These are phyloP conservation scores for Aspergillus fischeri DNA, from an alignment of 2,329 filamentous ascomycete species.

Conservation along the genomic window DNA sequence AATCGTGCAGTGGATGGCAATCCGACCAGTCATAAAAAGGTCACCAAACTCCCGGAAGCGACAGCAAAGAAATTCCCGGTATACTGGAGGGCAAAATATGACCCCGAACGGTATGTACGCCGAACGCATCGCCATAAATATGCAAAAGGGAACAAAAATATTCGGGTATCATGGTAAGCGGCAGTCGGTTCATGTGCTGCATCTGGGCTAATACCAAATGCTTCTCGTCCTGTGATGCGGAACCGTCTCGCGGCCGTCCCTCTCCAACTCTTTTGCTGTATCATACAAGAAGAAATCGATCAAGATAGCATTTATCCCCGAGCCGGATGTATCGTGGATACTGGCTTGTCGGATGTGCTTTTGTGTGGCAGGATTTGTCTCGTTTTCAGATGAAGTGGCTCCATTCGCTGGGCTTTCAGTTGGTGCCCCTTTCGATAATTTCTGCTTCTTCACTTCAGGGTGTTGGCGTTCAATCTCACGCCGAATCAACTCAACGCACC, in stretches of 20 bases:
- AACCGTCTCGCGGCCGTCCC: slow-evolving; percentile 50
- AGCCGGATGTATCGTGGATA: slow-evolving; percentile 4
- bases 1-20: neutral
- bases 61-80: neutral
- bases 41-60: neutral
- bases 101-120: neutral
- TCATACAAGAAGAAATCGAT: slow-evolving; percentile 99
- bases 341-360: slow-evolving; percentile 16
- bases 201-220: slow-evolving; percentile 72
- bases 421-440: neutral
- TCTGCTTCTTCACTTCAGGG: slow-evolving; percentile 55
- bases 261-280: slow-evolving; percentile 80
- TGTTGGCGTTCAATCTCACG: slow-evolving; percentile 72
- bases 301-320: slow-evolving; percentile 73
- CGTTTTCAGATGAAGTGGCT: slow-evolving; percentile 5
- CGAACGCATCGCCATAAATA: neutral
- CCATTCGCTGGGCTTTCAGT: neutral
- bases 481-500: slow-evolving; percentile 86
- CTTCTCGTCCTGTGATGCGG: slow-evolving; percentile 88
- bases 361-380: slow-evolving; percentile 11
- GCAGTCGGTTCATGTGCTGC: neutral
- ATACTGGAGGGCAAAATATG: neutral
- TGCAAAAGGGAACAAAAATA: neutral
- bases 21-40: neutral
- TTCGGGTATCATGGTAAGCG: neutral